Conservation (phyloP, 2,329 filamentous ascomycete species). For the Onygena corvina region DNA sequence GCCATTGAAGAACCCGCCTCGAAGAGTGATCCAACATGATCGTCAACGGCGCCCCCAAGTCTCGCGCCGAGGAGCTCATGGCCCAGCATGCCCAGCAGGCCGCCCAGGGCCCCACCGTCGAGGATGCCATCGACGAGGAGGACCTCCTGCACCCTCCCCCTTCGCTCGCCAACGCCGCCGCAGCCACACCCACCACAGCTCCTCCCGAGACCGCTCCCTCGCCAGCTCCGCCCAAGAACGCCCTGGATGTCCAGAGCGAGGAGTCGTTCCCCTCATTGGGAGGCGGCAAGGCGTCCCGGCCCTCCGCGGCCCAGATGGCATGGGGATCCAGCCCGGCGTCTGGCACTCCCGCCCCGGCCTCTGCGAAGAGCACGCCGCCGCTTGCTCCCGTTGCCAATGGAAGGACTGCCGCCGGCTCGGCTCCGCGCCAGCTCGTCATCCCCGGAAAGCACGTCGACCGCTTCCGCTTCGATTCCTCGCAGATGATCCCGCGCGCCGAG, state of each 20-base stretch:
- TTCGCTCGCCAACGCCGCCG: slow-evolving; percentile 27
- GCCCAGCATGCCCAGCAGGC: slow-evolving; percentile 43
- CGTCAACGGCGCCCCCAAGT: slow-evolving; percentile 22
- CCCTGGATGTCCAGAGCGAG: slow-evolving; percentile 70
- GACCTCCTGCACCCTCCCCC: slow-evolving; percentile 48
- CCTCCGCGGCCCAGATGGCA: slow-evolving; percentile 53
- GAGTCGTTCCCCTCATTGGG: slow-evolving; percentile 92
- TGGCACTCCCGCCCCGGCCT: slow-evolving; percentile 33
- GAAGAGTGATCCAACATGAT: no score
- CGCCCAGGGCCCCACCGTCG: slow-evolving; percentile 55
- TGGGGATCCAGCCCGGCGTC: slow-evolving; percentile 49
- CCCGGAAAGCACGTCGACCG: slow-evolving; percentile 73
- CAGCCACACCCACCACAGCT: slow-evolving; percentile 34
- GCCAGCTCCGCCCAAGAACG: slow-evolving; percentile 43
- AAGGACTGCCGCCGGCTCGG: slow-evolving; percentile 27
- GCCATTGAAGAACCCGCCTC: no score
- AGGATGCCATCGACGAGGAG: slow-evolving; percentile 73
- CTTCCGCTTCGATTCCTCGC: slow-evolving; percentile 59
- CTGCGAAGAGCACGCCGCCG: slow-evolving; percentile 32
- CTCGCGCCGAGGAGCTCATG: slow-evolving; percentile 43
- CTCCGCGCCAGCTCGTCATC: slow-evolving; percentile 53
- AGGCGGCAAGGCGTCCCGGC: slow-evolving; percentile 48
- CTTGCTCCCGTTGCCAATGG: slow-evolving; percentile 53
- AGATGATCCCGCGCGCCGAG: slow-evolving; percentile 63
- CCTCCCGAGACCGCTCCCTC: slow-evolving; percentile 42